phyloP scores from a whole-genome alignment of 2,329 filamentous ascomycete species.

The Paracamarosporium sp. region DNA sequence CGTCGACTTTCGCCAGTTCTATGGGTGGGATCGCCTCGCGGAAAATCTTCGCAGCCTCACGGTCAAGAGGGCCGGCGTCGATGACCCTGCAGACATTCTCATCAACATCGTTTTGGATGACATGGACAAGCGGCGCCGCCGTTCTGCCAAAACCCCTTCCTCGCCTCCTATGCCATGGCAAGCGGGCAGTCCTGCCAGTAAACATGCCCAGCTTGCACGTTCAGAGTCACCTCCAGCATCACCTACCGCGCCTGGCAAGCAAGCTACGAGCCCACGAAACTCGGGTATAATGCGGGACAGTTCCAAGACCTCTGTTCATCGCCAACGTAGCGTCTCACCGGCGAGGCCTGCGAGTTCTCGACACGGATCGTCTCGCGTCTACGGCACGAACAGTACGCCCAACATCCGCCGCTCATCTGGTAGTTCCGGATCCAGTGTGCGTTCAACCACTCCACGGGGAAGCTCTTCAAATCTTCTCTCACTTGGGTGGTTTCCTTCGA shows the following conservation, averaged over 20 bases:
- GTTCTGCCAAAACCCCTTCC: conserved; percentile 84
- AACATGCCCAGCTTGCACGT: conserved; percentile 70
- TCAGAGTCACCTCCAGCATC: conserved; percentile 67
- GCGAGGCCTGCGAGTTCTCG: conserved; percentile 77
- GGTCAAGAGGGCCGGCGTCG: conserved; percentile 83
- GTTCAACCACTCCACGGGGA: conserved; percentile 62
- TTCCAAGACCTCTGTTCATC: conserved; percentile 41
- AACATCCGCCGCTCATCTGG: conserved; percentile 89
- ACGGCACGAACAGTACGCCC: conserved; percentile 69
- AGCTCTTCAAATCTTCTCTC: conserved; percentile 81
- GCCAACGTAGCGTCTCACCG: conserved; percentile 81
- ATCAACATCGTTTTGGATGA: conserved; percentile 95
- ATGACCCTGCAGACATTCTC: conserved; percentile 88
- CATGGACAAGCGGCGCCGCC: conserved; percentile 87
- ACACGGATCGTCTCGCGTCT: conserved; percentile 69
- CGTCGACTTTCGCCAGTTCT: conserved; percentile 96
- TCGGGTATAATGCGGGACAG: conserved; percentile 63
- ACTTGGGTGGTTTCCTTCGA: conserved; percentile 75
- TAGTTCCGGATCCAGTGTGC: conserved; percentile 83
- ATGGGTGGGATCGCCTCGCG: conserved; percentile 92
- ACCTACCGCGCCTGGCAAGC: conserved; percentile 47
- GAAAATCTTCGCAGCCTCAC: conserved; percentile 91
- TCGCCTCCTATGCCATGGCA: conserved; percentile 78
- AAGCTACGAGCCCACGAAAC: conserved; percentile 57
- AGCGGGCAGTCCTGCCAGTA: conserved; percentile 66